Evolutionary conservation across 2,329 filamentous ascomycete species (phyloP).

Genomic region (Alternaria infectoria): DNA sequence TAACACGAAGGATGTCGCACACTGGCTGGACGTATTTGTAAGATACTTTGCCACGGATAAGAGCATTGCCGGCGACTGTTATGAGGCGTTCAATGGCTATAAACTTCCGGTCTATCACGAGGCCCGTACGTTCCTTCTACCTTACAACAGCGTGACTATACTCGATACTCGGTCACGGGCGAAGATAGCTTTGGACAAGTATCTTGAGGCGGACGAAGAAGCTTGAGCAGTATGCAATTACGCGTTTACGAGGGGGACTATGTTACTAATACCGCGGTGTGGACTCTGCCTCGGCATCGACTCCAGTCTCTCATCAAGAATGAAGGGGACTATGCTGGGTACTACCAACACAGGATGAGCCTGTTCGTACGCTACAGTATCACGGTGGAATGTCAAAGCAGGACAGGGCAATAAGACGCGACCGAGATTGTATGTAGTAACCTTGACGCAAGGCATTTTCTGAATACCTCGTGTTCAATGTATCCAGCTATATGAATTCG

Average conservation of each 20-base stretch:
- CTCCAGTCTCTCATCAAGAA: no score
- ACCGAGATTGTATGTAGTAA: no score
- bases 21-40: neutral
- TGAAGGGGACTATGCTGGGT: neutral
- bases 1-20: neutral
- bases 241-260: no score
- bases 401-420: no score
- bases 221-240: neutral
- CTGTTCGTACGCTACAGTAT: neutral
- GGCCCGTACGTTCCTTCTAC: neutral
- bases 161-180: neutral
- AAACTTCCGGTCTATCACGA: neutral
- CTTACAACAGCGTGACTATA: accelerated
- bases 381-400: no score
- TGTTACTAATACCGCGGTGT: no score
- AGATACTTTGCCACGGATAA: neutral
- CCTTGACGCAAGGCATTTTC: no score
- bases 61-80: no score
- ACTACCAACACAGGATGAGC: neutral
- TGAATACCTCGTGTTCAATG: no score
- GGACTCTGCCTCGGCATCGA: no score
- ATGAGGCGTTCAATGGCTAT: no score
- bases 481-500: no score
- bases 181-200: neutral
- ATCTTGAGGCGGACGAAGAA: neutral